Evolutionary conservation across 2,329 filamentous ascomycete genomes (phyloP).

Genomic region (Paraphaeosphaeria minitans): DNA sequence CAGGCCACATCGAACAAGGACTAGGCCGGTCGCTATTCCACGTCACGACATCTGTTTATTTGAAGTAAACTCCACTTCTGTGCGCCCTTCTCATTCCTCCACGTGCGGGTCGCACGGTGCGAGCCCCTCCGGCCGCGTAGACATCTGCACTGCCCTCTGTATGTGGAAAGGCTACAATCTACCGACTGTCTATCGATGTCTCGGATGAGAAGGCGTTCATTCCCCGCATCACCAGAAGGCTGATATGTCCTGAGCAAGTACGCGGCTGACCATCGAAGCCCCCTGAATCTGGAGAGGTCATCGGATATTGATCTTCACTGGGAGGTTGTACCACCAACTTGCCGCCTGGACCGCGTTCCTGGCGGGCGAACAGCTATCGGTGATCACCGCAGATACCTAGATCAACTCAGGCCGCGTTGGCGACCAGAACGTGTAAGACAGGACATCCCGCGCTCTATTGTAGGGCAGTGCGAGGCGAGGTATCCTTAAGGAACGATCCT

Average conservation of each 20-base stretch:
- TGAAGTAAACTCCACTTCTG: constrained; percentile 1
- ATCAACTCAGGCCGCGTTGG: constrained; percentile 10
- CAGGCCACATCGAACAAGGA: constrained; percentile 17
- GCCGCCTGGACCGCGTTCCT: constrained; percentile 13
- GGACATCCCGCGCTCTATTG: background rate
- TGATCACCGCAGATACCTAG: constrained; percentile 14
- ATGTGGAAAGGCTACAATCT: constrained; percentile 25
- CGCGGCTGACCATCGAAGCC: constrained; percentile 7
- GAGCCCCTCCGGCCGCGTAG: constrained; percentile 18
- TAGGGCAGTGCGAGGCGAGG: constrained; percentile 8
- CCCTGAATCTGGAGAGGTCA: background rate
- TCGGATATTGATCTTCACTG: constrained; percentile 13
- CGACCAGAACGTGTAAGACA: constrained; percentile 8
- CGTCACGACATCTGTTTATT: constrained; percentile 15
- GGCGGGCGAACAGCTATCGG: constrained; percentile 11
- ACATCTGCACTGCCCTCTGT: constrained; percentile 26
- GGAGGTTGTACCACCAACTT: constrained; percentile 15
- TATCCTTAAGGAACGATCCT: constrained; percentile 12
- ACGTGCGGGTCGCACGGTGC: constrained; percentile 32
- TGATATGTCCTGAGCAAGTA: background rate
- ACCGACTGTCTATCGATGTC: constrained; percentile 13
- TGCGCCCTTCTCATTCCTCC: constrained; percentile 19
- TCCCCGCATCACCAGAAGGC: constrained; percentile 3
- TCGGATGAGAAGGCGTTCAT: constrained; percentile 11
- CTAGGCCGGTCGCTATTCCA: constrained; percentile 19